Percentiles rank a stretch among this genome's conserved stretches.
phyloP scores from a whole-genome alignment of 2,329 filamentous ascomycete species.

The Fusarium palustre region DNA sequence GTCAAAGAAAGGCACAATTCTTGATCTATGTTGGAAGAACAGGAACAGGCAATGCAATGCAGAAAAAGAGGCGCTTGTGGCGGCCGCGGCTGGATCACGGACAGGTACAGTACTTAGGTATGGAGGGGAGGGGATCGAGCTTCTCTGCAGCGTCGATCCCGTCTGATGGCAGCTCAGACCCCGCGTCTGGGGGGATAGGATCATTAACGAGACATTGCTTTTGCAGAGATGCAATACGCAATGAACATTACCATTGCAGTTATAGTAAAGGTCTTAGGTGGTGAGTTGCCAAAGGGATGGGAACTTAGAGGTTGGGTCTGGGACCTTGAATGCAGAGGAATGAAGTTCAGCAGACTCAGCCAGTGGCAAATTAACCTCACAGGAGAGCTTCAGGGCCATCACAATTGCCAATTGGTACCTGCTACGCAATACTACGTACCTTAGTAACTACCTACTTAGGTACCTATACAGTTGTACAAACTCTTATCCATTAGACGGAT shows the following conservation, averaged over 20 bases:
- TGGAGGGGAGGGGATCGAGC: slow-evolving; percentile 22
- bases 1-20: slow-evolving; percentile 8
- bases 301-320: slow-evolving; percentile 6
- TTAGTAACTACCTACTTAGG: not conserved
- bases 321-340: slow-evolving; percentile 19
- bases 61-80: slow-evolving; percentile 41
- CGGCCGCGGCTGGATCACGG: slow-evolving; percentile 33
- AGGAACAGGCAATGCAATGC: slow-evolving; percentile 12
- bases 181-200: slow-evolving; percentile 17
- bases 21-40: slow-evolving; percentile 16
- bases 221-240: slow-evolving; percentile 3
- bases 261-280: not conserved
- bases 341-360: slow-evolving; percentile 14
- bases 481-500: slow-evolving; percentile 2
- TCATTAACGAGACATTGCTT: slow-evolving; percentile 21
- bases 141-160: slow-evolving; percentile 37
- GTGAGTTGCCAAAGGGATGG: slow-evolving; percentile 4
- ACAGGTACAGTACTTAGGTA: not conserved
- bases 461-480: slow-evolving; percentile 12
- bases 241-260: not conserved
- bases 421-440: too few species aligned
- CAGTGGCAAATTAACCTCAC: slow-evolving; percentile 23
- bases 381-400: not conserved
- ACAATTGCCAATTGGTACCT: not conserved
- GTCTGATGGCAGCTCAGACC: slow-evolving; percentile 32